Evolutionary conservation across 169 alveolate species (phyloP).

Genomic region (Amoebophrya sp.): DNA sequence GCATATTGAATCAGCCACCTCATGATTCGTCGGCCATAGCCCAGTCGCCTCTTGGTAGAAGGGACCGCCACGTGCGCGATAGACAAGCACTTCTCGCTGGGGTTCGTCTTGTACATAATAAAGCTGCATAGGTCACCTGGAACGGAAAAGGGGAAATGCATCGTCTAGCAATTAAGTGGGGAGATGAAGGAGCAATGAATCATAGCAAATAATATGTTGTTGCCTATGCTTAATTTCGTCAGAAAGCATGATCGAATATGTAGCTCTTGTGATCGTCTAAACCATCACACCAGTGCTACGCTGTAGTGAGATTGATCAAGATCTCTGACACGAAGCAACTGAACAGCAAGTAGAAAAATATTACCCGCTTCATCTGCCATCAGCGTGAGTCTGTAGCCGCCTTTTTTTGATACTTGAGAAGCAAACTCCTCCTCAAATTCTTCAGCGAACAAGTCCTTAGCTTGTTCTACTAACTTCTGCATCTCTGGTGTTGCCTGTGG

Average conservation of each 20-base stretch:
- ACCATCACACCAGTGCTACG: too few species aligned
- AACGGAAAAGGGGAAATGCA: too few species aligned
- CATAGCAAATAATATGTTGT: too few species aligned
- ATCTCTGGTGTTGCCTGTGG: neutral
- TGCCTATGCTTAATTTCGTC: too few species aligned
- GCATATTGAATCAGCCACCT: neutral
- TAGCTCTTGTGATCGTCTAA: too few species aligned
- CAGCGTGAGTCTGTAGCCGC: neutral
- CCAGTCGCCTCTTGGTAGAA: neutral
- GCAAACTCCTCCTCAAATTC: neutral
- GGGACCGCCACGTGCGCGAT: slow-evolving; percentile 23
- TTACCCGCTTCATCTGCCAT: neutral
- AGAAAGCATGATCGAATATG: too few species aligned
- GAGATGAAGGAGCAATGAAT: too few species aligned
- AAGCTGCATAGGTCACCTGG: neutral
- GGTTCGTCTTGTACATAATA: neutral
- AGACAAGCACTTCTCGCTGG: neutral
- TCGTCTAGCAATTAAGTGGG: too few species aligned
- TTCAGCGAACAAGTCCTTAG: neutral
- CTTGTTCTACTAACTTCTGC: neutral
- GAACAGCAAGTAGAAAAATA: too few species aligned
- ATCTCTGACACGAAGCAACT: too few species aligned
- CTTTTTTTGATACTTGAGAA: neutral
- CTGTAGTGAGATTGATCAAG: too few species aligned
- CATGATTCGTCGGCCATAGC: neutral